Evolutionary conservation across 495 filamentous ascomycete genomes (phyloP), one percentile per base, ranked within the genome.

Genomic region (Aspergillus conjunctus): DNA sequence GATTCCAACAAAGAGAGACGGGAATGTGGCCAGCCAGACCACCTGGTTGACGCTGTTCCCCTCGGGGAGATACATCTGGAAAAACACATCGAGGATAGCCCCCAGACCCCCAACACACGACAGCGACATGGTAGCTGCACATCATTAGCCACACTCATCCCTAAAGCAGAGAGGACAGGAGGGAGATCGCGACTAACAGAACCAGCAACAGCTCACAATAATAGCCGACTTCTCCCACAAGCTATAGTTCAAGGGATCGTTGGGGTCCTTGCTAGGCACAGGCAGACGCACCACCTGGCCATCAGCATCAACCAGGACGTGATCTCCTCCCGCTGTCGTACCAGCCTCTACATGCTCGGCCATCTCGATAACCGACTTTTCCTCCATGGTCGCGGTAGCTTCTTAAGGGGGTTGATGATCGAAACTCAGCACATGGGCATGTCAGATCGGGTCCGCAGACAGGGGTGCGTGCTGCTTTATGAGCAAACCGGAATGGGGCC

Each of bases 151-250:
- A 8, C 7, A 41, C 9, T 46, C 10, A 46, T 32, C 1, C 46
- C 5, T 41, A 11, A 46, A 22, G 0, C 46, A 12, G 1, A 32
- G 4, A 46, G 11, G 4, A 46, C 41, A 46, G 37, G 17, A n/a
- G n/a, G n/a, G n/a, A n/a, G n/a, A n/a, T n/a, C n/a, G n/a, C 17
- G 7, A 50, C 71, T 54, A 34, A 73, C 71, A 73, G 39, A 75
- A 75, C 73, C 73, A 75, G 56, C 73, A 75, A 53, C 71, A 75
- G 30, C 70, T 68, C 33, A 71, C 50, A 37, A 72, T 71, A 20
- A 74, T 62, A 12, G 66, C 70, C 0, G 56, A 48, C 56, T 76
- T 76, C 64, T 71, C 67, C 72, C 68, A 72, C 12, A 20, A 22
- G 0, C 70, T 61, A 49, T 67, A 74, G 58, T 76, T 73, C 31